Conservation (phyloP, 2,329 filamentous ascomycete species). For the Knoxdaviesia capensis region DNA sequence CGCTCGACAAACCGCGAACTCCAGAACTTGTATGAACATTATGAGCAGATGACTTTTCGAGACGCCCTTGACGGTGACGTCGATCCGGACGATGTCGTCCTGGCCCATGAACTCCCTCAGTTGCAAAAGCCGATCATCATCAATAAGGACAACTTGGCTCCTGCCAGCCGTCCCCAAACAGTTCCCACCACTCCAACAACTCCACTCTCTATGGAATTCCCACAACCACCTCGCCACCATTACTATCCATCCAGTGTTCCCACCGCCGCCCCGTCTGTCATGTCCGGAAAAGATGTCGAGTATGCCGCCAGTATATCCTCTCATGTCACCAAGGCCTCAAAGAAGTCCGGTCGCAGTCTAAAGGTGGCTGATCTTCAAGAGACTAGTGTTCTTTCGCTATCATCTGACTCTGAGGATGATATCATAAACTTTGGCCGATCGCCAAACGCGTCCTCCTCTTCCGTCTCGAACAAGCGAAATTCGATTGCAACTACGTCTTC, state of each 20-base stretch:
- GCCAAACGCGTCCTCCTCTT: background rate
- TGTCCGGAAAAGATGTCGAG: slow-evolving; percentile 8
- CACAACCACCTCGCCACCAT: background rate
- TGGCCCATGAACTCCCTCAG: too few relatives aligned
- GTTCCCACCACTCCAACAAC: too few relatives aligned
- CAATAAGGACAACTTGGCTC: too few relatives aligned
- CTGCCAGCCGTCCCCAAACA: too few relatives aligned
- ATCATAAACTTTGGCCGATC: slow-evolving; percentile 10
- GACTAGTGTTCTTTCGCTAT: slow-evolving; percentile 34
- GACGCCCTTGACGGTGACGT: slow-evolving; percentile 14
- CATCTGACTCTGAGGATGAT: slow-evolving; percentile 35
- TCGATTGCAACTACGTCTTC: too few relatives aligned
- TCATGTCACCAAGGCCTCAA: slow-evolving; percentile 32
- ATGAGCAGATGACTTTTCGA: slow-evolving; percentile 33
- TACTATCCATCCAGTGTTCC: background rate
- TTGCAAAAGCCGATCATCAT: too few relatives aligned
- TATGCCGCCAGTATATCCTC: slow-evolving; percentile 33
- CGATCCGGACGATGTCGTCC: background rate
- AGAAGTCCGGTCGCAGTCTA: slow-evolving; percentile 20
- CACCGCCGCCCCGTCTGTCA: too few relatives aligned
- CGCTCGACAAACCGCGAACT: slow-evolving; percentile 15
- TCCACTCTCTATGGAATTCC: too few relatives aligned
- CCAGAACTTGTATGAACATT: slow-evolving; percentile 34
- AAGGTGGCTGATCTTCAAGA: slow-evolving; percentile 30
- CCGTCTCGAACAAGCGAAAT: too few relatives aligned